Evolutionary conservation across 1,284 basidiomycete species (phyloP), one percentile per base, ranked within the genome.

Genomic region (Entoloma clypeatum): DNA sequence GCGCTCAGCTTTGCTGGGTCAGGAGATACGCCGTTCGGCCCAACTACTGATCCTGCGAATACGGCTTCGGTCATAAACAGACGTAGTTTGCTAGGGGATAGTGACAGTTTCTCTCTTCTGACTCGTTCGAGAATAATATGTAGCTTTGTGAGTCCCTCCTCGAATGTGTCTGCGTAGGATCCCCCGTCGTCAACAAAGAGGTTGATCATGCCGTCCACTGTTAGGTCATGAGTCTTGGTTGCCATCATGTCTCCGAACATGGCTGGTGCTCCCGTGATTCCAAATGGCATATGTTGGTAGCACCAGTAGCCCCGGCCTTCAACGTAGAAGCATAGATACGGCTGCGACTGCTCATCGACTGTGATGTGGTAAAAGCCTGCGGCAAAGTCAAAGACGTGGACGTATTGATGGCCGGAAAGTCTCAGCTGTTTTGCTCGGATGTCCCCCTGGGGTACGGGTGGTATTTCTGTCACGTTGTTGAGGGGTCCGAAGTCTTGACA

Each of bases 231-330:
- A 11, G 71, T 41, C 6, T 47, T 29, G 0, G 27, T 19, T 2
- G 61, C 61, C 0, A 62, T 62, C 51, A 66, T 55, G 3, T 65
- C 22, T 6, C 51, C 57, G 44, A 69, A 71, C 1, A 52, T 58
- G 1, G 62, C 62, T 17, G 68, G 68, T 5, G 61, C 65, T 3
- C 67, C 69, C 5, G 68, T 70, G 1, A 69, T 42, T 0, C 69
- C 65, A 40, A 69, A 68, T 0, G 65, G 69, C 65, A 72, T 67
- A 0, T 57, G 42, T 2, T 39, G 36, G 47, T 65, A n/a, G n/a
- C n/a, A 69, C 27, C 50, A 51, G 40, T 66, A 1, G 68, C 67
- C 13, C 54, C 36, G n/a, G 0, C 68, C 67, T 42, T 65, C 62
- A 0, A 70, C 51, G 37, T 64, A 67, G 46, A 69, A 67, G 11